Evolutionary conservation across 2,329 filamentous ascomycete species (phyloP).

Genomic region (Sarocladium oryzae): DNA sequence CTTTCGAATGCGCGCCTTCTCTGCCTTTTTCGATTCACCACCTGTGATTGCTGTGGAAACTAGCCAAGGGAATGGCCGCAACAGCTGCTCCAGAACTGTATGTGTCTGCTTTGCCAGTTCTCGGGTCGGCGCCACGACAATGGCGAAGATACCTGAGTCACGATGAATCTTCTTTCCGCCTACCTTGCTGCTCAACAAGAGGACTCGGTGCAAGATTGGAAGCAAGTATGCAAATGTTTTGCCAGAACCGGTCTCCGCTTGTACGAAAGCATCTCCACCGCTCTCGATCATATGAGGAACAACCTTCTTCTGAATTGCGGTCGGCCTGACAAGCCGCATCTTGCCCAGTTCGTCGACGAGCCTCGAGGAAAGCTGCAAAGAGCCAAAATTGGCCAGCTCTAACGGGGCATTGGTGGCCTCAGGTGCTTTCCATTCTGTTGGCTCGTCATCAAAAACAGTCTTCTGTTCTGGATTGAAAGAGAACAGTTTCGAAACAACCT

Average conservation of each 20-base stretch:
- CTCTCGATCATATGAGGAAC: conserved; percentile 73
- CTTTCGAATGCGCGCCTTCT: conserved; percentile 90
- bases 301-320: conserved; percentile 87
- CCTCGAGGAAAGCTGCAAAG: conserved; percentile 72
- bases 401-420: conserved; percentile 89
- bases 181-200: conserved; percentile 60
- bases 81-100: conserved; percentile 73
- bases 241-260: conserved; percentile 94
- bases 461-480: conserved; percentile 76
- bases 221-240: conserved; percentile 96
- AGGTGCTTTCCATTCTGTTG: conserved; percentile 46
- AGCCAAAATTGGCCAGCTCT: conserved; percentile 80
- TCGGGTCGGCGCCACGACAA: conserved; percentile 88
- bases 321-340: conserved; percentile 83
- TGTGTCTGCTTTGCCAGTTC: conserved; percentile 94
- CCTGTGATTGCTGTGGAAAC: conserved; percentile 78
- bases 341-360: conserved; percentile 82
- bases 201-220: conserved; percentile 82
- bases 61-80: conserved; percentile 89
- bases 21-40: conserved; percentile 66
- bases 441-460: conserved; percentile 49
- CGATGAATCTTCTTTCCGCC: conserved; percentile 58
- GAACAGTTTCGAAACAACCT: conserved; percentile 87
- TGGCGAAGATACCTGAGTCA: conserved; percentile 85
- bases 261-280: conserved; percentile 88